Percentiles rank a stretch among this genome's conserved stretches.
Conservation (phyloP, 441 rosid species). For the Pelargonium citronellum region DNA sequence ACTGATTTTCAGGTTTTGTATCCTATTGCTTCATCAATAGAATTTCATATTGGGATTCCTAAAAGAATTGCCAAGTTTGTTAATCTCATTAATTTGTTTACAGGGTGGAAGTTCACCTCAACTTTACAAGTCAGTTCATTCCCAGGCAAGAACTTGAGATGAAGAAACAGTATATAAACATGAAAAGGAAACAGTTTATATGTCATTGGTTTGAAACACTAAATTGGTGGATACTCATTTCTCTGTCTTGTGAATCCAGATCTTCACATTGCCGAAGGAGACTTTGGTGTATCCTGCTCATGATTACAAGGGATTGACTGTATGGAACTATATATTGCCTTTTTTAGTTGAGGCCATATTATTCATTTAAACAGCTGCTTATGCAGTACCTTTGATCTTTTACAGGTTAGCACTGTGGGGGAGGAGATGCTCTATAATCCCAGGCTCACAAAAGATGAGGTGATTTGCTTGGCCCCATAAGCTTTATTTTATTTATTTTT, state of each 20-base stretch:
- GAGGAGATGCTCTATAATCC: slow-evolving; percentile 77
- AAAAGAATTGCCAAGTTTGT: not conserved
- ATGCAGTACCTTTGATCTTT: slow-evolving; percentile 3
- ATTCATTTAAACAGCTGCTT: slow-evolving; percentile 11
- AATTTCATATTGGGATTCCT: not conserved
- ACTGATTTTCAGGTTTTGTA: slow-evolving; percentile 82
- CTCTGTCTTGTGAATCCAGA: slow-evolving; percentile 35
- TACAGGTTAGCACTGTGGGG: slow-evolving; percentile 79
- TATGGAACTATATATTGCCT: slow-evolving; percentile 25
- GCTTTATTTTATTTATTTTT: slow-evolving; percentile 13
- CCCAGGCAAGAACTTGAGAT: slow-evolving; percentile 54
- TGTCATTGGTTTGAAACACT: not conserved
- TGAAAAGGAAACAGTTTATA: not conserved
- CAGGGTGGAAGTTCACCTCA: slow-evolving; percentile 84
- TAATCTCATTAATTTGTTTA: slow-evolving; percentile 13
- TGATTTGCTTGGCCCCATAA: slow-evolving; percentile 14
- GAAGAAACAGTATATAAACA: not conserved
- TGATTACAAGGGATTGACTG: slow-evolving; percentile 80
- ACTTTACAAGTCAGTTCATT: slow-evolving; percentile 81
- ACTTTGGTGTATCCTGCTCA: slow-evolving; percentile 85
- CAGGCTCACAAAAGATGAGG: slow-evolving; percentile 77
- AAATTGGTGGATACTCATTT: not conserved
- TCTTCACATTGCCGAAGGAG: slow-evolving; percentile 75
- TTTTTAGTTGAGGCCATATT: slow-evolving; percentile 8
- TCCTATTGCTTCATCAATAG: not conserved